These are phyloP conservation scores for Pestalotiopsis sp. DNA, from an alignment of 2,329 filamentous ascomycete species.

Conservation along the genomic window DNA sequence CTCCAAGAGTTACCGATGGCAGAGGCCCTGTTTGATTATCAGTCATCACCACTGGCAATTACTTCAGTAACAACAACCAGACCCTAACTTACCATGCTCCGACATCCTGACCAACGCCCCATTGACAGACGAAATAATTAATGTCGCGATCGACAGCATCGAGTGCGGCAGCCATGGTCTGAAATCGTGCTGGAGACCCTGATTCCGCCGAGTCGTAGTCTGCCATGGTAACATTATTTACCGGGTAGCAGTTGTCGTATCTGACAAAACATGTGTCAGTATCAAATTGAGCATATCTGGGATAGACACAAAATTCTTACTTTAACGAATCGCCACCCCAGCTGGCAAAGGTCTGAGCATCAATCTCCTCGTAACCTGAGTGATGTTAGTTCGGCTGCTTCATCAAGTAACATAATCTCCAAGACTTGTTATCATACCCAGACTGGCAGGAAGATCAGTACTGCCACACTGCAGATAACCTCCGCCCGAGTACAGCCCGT, in stretches of 20 bases:
- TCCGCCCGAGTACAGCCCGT: constrained; percentile 58
- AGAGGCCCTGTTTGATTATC: constrained; percentile 36
- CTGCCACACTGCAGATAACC: constrained; percentile 48
- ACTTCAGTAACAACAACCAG: too few relatives aligned
- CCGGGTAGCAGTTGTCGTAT: constrained; percentile 54
- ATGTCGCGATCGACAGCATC: constrained; percentile 42
- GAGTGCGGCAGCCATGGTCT: constrained; percentile 48
- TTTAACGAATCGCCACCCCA: constrained; percentile 55
- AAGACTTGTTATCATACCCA: constrained; percentile 34
- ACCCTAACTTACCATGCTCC: constrained; percentile 41
- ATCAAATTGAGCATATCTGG: not conserved
- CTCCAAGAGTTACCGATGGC: constrained; percentile 50
- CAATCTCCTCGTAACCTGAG: constrained; percentile 43
- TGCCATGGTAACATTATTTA: constrained; percentile 44
- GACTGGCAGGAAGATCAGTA: constrained; percentile 43
- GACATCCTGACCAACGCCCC: constrained; percentile 52
- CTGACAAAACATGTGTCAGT: constrained; percentile 18
- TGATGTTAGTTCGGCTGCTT: not conserved
- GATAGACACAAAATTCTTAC: constrained; percentile 34
- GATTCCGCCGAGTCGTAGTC: constrained; percentile 41
- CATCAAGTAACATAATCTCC: too few relatives aligned
- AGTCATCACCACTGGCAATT: not conserved
- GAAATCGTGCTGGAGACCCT: constrained; percentile 43
- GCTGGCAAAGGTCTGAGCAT: constrained; percentile 42
- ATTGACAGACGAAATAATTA: constrained; percentile 55